These are phyloP conservation scores for Mycena olivaceomarginata DNA, from an alignment of 768 basidiomycete genomes.

Conservation along the genomic window DNA sequence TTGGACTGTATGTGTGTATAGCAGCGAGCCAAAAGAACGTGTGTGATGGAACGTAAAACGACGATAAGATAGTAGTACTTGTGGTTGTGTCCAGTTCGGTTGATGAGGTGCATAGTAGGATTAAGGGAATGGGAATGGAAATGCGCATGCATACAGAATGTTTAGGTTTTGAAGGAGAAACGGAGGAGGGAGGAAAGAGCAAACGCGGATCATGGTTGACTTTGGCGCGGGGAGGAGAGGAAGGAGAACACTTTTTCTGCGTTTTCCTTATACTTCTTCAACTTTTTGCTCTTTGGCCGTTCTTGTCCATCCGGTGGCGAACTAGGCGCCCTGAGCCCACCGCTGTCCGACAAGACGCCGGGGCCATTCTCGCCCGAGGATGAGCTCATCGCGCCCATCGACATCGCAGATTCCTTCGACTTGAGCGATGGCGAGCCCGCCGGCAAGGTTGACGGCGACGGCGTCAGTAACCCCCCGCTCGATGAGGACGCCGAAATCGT, in stretches of 20 bases:
- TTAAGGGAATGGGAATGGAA: conserved; percentile 15
- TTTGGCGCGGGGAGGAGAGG: conserved; percentile 80
- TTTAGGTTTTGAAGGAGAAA: conserved; percentile 37
- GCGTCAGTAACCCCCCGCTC: conserved; percentile 72
- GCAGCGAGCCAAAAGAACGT: conserved; percentile 40
- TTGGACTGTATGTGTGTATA: conserved; percentile 43
- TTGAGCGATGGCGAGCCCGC: conserved; percentile 80
- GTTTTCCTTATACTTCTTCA: conserved; percentile 92
- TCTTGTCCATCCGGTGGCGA: conserved; percentile 67
- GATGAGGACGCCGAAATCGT: conserved; percentile 67
- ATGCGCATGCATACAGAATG: conserved; percentile 43
- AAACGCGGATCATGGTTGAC: conserved; percentile 35
- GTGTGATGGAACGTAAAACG: conserved; percentile 50
- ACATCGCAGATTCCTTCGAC: conserved; percentile 87
- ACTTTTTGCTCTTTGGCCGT: conserved; percentile 82
- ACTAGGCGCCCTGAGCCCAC: conserved; percentile 55
- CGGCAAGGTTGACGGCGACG: conserved; percentile 74
- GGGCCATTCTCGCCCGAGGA: conserved; percentile 81
- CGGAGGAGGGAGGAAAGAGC: conserved; percentile 23
- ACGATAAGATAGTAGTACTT: conserved; percentile 48
- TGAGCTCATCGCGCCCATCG: conserved; percentile 81
- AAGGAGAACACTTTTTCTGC: conserved; percentile 91
- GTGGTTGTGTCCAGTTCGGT: conserved; percentile 43
- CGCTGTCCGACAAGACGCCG: conserved; percentile 51
- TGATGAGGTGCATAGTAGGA: conserved; percentile 43